phyloP scores from a whole-genome alignment of 345 rosid genomes.

The Kernera saxatilis region DNA sequence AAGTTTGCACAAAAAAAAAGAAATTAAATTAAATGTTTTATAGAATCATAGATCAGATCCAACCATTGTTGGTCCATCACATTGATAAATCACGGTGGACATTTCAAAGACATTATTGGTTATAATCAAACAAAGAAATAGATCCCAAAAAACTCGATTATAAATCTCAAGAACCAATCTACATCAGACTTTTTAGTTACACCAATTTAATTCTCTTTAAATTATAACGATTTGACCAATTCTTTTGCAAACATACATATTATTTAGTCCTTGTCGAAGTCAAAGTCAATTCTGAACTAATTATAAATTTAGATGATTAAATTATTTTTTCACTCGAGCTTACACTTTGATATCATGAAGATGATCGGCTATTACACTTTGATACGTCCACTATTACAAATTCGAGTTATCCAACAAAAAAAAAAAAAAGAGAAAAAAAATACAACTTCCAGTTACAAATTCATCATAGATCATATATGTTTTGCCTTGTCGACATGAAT shows the following conservation, averaged over 20 bases:
- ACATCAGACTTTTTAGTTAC: constrained; percentile 18
- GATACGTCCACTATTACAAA: constrained; percentile 1
- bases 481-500: neutral
- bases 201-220: neutral
- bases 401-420: neutral
- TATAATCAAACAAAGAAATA: neutral
- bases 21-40: no score
- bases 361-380: constrained; percentile 3
- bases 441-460: constrained; percentile 4
- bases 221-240: neutral
- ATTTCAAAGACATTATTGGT: constrained; percentile 25
- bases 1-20: no score
- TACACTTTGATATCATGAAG: neutral
- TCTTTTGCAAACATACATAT: neutral
- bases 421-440: neutral
- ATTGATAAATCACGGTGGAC: constrained; percentile 2
- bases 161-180: constrained; percentile 9
- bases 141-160: neutral
- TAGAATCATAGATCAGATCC: constrained; percentile 10
- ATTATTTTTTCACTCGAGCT: neutral
- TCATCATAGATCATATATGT: neutral
- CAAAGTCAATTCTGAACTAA: constrained; percentile 1
- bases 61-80: constrained; percentile 24
- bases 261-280: constrained; percentile 2
- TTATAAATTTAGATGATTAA: neutral